Percentiles rank a stretch among this genome's conserved stretches.
These are phyloP conservation scores for Eucalyptus camaldulensis DNA, from an alignment of 345 rosid genomes.

Conservation along the genomic window DNA sequence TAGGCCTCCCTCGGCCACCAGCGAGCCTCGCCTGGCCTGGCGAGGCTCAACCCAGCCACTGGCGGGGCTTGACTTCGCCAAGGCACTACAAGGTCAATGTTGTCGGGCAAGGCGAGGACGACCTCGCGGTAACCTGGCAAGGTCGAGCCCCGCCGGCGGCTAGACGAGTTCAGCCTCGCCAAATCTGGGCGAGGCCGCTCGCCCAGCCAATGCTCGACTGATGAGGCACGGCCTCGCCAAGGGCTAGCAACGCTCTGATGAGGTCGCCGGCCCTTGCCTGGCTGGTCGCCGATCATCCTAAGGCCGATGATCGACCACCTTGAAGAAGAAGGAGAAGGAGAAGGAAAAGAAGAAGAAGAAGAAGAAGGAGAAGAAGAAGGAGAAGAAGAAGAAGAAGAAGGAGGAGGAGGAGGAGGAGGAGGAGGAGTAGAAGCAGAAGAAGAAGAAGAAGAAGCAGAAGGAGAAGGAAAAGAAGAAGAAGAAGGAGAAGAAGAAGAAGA, in stretches of 20 bases:
- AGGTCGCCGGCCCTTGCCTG: accelerated
- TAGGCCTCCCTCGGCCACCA: no score
- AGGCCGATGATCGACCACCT: no score
- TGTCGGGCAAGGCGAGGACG: accelerated
- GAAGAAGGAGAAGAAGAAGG: accelerated
- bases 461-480: accelerated
- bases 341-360: accelerated
- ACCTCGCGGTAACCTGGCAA: accelerated
- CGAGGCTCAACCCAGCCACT: no score
- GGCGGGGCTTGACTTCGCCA: accelerated
- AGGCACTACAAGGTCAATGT: accelerated
- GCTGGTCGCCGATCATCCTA: accelerated
- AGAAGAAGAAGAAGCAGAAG: accelerated
- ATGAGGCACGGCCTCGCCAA: accelerated
- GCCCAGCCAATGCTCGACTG: accelerated
- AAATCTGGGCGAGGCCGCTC: no score
- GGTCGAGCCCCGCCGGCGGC: accelerated
- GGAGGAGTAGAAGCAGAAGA: accelerated
- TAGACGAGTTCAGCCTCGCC: accelerated
- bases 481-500: no score
- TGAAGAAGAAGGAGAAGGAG: no score
- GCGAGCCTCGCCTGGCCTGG: accelerated
- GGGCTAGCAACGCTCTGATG: no score
- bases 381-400: accelerated
- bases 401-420: accelerated